Evolutionary conservation across 2,329 filamentous ascomycete genomes (phyloP).

Genomic region (Ceratocystis lukuohia): DNA sequence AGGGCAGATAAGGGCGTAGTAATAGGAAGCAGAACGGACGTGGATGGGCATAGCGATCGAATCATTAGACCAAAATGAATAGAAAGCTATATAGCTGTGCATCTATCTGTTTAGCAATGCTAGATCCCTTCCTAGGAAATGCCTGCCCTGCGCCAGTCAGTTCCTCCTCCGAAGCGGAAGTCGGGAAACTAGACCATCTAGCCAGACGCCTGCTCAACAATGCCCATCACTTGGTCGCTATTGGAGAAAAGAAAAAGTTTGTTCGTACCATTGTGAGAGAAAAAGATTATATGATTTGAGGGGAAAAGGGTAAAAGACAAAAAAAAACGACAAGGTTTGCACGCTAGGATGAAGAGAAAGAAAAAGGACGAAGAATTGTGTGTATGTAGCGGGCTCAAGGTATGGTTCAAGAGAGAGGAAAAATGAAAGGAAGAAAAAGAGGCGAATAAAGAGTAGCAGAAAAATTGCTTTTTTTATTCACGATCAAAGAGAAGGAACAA

Average conservation of each 20-base stretch:
- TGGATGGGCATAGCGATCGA: too few species aligned
- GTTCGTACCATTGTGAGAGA: slow-evolving; percentile 17
- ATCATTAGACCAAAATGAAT: too few species aligned
- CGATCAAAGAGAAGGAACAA: neutral
- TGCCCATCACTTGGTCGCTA: too few species aligned
- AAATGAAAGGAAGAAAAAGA: slow-evolving; percentile 4
- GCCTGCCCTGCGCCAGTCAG: too few species aligned
- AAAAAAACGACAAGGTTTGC: neutral
- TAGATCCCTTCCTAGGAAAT: too few species aligned
- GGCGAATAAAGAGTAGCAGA: neutral
- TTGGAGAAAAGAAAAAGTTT: neutral
- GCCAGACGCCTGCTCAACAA: too few species aligned
- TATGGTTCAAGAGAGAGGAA: neutral
- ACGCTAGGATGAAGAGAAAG: slow-evolving; percentile 11
- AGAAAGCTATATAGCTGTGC: too few species aligned
- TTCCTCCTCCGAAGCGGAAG: too few species aligned
- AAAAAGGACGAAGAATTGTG: slow-evolving; percentile 7
- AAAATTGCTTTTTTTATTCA: slow-evolving; percentile 2
- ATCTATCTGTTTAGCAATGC: too few species aligned
- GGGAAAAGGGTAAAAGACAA: neutral
- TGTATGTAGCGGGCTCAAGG: neutral
- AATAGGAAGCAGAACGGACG: too few species aligned
- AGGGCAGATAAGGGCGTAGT: neutral
- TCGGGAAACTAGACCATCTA: too few species aligned
- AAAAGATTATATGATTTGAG: neutral